Evolutionary conservation across 176 grass and related monocot genomes (phyloP).

Genomic region (Triticum urartu): DNA sequence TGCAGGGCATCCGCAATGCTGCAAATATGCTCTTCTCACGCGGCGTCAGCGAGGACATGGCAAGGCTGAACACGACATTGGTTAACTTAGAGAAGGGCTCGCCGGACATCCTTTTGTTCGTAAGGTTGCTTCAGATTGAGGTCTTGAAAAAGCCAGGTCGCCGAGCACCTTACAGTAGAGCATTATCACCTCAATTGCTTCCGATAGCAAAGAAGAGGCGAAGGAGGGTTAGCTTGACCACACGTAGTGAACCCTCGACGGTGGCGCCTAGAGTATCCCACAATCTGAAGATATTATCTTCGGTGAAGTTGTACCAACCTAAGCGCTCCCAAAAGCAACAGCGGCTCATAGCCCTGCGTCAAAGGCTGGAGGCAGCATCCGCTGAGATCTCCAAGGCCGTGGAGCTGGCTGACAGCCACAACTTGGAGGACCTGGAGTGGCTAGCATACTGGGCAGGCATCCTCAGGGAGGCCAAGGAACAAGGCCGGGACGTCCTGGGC

Average conservation of each 20-base stretch:
- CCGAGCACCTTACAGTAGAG: too few species aligned
- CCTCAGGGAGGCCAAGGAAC: background rate
- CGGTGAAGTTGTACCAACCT: too few species aligned
- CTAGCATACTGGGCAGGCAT: background rate
- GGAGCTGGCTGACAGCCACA: background rate
- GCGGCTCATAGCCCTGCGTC: too few species aligned
- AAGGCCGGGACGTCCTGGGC: background rate
- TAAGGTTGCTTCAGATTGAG: constrained; percentile 17
- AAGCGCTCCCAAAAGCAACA: too few species aligned
- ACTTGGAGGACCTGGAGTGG: background rate
- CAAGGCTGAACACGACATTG: background rate
- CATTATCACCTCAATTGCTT: too few species aligned
- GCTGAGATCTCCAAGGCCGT: background rate
- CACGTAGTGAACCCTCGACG: too few species aligned
- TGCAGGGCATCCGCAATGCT: background rate
- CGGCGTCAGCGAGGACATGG: too few species aligned
- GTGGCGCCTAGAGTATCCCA: too few species aligned
- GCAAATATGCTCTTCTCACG: background rate
- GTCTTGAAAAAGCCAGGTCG: background rate
- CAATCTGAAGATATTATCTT: too few species aligned
- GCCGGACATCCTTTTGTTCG: background rate
- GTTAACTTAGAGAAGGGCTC: background rate
- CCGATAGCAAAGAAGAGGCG: too few species aligned
- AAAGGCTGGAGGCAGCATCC: background rate
- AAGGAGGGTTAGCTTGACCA: too few species aligned